phyloP scores from a whole-genome alignment of 2,329 filamentous ascomycete species.

The Ophiostoma sp. region DNA sequence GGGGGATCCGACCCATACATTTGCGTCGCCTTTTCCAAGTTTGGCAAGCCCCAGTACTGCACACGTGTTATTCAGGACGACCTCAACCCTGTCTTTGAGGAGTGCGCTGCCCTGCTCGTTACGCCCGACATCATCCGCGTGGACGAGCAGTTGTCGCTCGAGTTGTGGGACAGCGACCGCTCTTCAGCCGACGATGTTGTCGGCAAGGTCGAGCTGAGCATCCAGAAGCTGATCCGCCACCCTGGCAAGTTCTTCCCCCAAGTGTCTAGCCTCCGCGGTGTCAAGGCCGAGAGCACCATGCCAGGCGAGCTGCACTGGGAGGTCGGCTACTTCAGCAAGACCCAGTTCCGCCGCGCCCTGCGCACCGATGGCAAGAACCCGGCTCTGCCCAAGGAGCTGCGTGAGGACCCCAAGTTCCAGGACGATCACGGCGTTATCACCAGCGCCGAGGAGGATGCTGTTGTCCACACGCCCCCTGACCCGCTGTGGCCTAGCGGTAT shows the following conservation, averaged over 20 bases:
- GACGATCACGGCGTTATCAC: constrained; percentile 82
- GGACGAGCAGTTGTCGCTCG: constrained; percentile 87
- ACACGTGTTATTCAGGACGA: constrained; percentile 95
- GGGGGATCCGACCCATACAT: constrained; percentile 96
- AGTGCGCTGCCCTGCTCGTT: constrained; percentile 80
- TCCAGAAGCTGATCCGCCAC: constrained; percentile 93
- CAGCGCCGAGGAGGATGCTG: constrained; percentile 75
- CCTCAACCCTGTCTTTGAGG: constrained; percentile 89
- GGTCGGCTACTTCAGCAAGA: constrained; percentile 91
- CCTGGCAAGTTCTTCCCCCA: constrained; percentile 92
- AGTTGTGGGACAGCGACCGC: constrained; percentile 94
- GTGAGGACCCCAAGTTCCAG: constrained; percentile 74
- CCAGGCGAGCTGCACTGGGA: constrained; percentile 95
- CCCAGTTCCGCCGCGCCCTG: constrained; percentile 79
- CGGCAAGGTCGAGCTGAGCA: constrained; percentile 88
- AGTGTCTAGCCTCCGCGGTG: constrained; percentile 76
- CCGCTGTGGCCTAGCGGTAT: constrained; percentile 95
- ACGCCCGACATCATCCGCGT: constrained; percentile 89
- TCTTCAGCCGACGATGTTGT: constrained; percentile 92
- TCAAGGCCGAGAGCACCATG: constrained; percentile 84
- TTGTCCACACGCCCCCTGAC: constrained; percentile 86
- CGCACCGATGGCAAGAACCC: constrained; percentile 84
- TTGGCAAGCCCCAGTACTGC: constrained; percentile 96
- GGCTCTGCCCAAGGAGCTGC: constrained; percentile 70
- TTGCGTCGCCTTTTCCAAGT: constrained; percentile 92